These are phyloP conservation scores for Agrocybe praecox DNA, from an alignment of 768 basidiomycete species.

Conservation along the genomic window DNA sequence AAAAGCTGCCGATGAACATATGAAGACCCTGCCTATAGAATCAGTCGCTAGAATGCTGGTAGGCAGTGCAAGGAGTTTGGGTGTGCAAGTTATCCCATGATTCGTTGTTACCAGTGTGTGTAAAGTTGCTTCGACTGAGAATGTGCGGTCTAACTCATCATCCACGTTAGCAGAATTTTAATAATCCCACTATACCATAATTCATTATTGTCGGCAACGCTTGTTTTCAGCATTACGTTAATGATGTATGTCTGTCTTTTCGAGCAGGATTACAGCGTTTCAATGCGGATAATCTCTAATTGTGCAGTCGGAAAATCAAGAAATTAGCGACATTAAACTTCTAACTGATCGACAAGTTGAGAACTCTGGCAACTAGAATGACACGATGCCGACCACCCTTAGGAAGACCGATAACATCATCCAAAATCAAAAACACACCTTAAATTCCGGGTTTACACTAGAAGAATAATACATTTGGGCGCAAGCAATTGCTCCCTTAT, in stretches of 20 bases:
- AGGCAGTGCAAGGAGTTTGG: constrained; percentile 87
- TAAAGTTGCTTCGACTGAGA: constrained; percentile 4
- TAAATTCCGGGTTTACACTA: constrained; percentile 15
- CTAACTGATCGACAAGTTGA: constrained; percentile 30
- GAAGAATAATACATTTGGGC: constrained; percentile 3
- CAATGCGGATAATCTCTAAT: constrained; percentile 11
- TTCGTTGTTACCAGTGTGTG: constrained; percentile 16
- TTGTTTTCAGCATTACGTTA: constrained; percentile 6
- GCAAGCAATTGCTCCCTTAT: constrained; percentile 42
- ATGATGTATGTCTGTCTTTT: constrained; percentile 8
- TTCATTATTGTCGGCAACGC: constrained; percentile 9
- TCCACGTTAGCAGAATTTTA: constrained; percentile 12
- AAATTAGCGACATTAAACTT: constrained; percentile 46
- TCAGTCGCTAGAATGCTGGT: constrained; percentile 86
- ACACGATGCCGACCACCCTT: constrained; percentile 13
- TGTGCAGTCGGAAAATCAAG: constrained; percentile 22
- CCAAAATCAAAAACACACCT: constrained; percentile 14
- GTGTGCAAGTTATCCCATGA: constrained; percentile 89
- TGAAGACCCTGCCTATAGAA: constrained; percentile 86
- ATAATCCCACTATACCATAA: constrained; percentile 17
- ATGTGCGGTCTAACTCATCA: constrained; percentile 6
- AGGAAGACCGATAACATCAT: constrained; percentile 17
- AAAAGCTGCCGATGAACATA: constrained; percentile 87
- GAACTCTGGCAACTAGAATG: constrained; percentile 12
- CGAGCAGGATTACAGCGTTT: constrained; percentile 7